Evolutionary conservation across 2,329 filamentous ascomycete species (phyloP), one percentile per base, ranked within the genome.

Genomic region (Scytalidium lignicola): DNA sequence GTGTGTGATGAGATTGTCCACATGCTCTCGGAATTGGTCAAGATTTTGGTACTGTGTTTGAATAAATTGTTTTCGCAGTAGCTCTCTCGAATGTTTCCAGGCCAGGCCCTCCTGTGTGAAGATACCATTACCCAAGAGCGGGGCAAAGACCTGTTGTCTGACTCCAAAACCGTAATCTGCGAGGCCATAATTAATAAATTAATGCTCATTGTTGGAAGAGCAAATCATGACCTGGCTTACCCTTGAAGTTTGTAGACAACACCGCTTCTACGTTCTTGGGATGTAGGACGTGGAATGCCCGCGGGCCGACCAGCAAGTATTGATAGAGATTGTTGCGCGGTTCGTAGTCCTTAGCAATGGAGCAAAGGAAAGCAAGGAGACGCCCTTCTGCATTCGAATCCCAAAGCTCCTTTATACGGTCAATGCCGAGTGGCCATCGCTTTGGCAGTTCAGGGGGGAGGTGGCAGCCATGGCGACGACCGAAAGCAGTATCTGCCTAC

Each of bases 121-220:
- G 23, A 68, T 67, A 1, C 66, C 66, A 42, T 65, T 56, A 2
- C 66, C 66, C 15, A 69, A 55, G 1, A 69, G 51, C 1, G 64
- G 61, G n/a, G 50, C 49, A 13, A 59, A 48, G 8, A 51, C 58
- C 6, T 53, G 43, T 9, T 51, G 50, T 28, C 66, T 58, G 23
- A 40, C 37, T 13, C 64, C 66, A 2, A 67, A 50, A 2, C 53
- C 49, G 42, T 50, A 66, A 41, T 66, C 56, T 58, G 19, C 3
- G 21, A 9, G 3, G 3, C 7, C 23, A 10, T 22, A 6, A 21
- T 26, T 9, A 43, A n/a, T 19, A 7, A 43, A 43, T 43, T 43
- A 9, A 4, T 8, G 22, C 22, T 39, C n/a, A n/a, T n/a, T n/a
- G n/a, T n/a, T n/a, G n/a, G 12, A 37, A 12, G 29, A 21, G 21